phyloP scores from a whole-genome alignment of 495 filamentous ascomycete genomes.

The Lentithecium fluviatile region DNA sequence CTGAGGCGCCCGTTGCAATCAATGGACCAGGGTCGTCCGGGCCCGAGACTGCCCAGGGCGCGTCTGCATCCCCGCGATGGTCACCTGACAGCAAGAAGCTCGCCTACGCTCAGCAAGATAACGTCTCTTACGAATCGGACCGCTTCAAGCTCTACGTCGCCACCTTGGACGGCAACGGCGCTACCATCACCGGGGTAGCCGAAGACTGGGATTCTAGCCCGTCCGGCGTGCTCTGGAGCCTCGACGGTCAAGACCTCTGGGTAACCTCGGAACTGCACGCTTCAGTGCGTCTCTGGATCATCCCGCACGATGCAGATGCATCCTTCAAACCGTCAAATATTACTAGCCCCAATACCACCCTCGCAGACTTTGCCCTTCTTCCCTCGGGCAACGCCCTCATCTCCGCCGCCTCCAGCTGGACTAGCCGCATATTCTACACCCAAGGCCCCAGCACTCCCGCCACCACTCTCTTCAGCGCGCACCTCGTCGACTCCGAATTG shows the following conservation, averaged over 20 bases:
- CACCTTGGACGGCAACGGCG: slow-evolving; percentile 5
- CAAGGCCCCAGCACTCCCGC: slow-evolving; percentile 33
- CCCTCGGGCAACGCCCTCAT: slow-evolving; percentile 41
- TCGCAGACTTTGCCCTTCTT: slow-evolving; percentile 42
- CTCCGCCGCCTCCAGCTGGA: slow-evolving; percentile 43
- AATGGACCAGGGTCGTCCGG: slow-evolving; percentile 47
- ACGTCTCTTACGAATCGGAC: slow-evolving; percentile 74
- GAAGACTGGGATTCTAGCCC: slow-evolving; percentile 34
- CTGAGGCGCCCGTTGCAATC: slow-evolving; percentile 33
- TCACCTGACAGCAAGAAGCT: slow-evolving; percentile 69
- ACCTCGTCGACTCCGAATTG: slow-evolving; percentile 40
- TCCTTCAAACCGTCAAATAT: slow-evolving; percentile 9
- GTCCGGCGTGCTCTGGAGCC: slow-evolving; percentile 24
- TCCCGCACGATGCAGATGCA: slow-evolving; percentile 5
- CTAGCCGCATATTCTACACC: slow-evolving; percentile 45
- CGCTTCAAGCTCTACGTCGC: slow-evolving; percentile 70
- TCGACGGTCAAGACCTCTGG: slow-evolving; percentile 30
- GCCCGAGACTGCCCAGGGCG: slow-evolving; percentile 54
- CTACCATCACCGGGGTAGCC: slow-evolving; percentile 17
- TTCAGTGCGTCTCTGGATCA: slow-evolving; percentile 21
- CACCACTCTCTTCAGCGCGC: slow-evolving; percentile 35
- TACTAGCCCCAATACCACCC: slow-evolving; percentile 14
- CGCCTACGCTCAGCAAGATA: slow-evolving; percentile 70
- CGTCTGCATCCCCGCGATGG: slow-evolving; percentile 69
- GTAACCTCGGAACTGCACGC: slow-evolving; percentile 35